phyloP scores from a whole-genome alignment of 352 stramenopile species.

The Pythium sp. region DNA sequence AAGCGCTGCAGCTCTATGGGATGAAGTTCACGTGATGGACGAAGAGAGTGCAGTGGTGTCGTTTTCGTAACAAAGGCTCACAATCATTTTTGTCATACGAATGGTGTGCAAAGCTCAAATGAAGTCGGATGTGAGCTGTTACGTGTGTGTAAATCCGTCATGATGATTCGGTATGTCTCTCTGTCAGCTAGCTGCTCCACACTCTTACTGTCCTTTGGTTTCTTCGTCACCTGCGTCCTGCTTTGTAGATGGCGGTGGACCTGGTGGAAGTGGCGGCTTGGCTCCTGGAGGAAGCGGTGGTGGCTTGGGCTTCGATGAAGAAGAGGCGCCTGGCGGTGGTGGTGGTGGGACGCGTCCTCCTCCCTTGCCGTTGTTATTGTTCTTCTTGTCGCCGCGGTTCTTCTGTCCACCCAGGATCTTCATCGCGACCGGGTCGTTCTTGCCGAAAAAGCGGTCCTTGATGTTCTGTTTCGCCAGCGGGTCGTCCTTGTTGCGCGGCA shows the following conservation, averaged over 20 bases:
- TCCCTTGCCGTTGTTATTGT: slow-evolving; percentile 18
- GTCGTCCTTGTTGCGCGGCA: slow-evolving; percentile 91
- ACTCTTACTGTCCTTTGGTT: slow-evolving; percentile 18
- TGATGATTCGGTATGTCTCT: background rate
- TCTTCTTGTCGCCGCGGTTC: slow-evolving; percentile 26
- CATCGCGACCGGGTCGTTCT: slow-evolving; percentile 90
- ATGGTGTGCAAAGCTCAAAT: background rate
- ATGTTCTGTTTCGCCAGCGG: slow-evolving; percentile 96
- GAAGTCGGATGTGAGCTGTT: background rate
- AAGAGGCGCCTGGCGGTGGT: slow-evolving; percentile 19
- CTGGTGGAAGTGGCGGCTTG: slow-evolving; percentile 64
- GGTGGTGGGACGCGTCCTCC: slow-evolving; percentile 25
- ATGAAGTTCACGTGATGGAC: slow-evolving; percentile 45
- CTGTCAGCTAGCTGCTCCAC: background rate
- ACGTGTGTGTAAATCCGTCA: background rate
- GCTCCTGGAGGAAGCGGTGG: slow-evolving; percentile 47
- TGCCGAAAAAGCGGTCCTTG: slow-evolving; percentile 93
- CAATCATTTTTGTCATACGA: background rate
- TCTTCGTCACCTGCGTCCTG: slow-evolving; percentile 31
- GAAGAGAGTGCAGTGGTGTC: background rate
- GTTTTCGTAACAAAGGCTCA: background rate
- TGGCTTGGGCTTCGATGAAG: slow-evolving; percentile 44
- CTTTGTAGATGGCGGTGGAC: slow-evolving; percentile 36
- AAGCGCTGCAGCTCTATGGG: slow-evolving; percentile 63
- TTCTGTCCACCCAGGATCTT: slow-evolving; percentile 77